Conservation (phyloP, 495 filamentous ascomycete species). For the Aspergillus taichungensis region DNA sequence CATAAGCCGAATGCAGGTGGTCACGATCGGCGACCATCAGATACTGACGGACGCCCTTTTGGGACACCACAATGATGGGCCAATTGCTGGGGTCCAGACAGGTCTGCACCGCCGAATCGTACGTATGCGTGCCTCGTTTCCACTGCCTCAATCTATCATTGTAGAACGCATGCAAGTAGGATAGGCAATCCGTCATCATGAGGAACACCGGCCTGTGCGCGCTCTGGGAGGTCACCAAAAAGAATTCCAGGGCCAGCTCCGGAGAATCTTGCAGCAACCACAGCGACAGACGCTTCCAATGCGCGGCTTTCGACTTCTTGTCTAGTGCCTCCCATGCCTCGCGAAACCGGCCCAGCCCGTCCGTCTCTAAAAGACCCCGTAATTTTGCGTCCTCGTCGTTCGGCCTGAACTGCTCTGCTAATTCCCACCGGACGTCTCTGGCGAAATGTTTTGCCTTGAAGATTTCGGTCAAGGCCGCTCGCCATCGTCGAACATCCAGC, state of each 20-base stretch:
- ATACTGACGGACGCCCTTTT: constrained; percentile 26
- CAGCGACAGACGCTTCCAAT: constrained; percentile 47
- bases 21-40: constrained; percentile 15
- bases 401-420: constrained; percentile 7
- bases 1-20: constrained; percentile 16
- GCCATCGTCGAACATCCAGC: constrained; percentile 26
- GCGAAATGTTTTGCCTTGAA: constrained; percentile 16
- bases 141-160: constrained; percentile 14
- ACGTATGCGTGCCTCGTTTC: constrained; percentile 12
- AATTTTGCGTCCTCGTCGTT: constrained; percentile 12
- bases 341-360: constrained; percentile 26
- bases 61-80: constrained; percentile 23
- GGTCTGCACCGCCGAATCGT: constrained; percentile 16
- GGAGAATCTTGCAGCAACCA: constrained; percentile 41
- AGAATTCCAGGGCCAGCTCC: constrained; percentile 32
- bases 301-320: constrained; percentile 15
- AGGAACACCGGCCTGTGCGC: constrained; percentile 34
- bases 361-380: constrained; percentile 15
- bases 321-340: constrained; percentile 31
- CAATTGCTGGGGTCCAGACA: constrained; percentile 29
- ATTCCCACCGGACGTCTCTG: constrained; percentile 7
- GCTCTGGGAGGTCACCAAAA: constrained; percentile 38
- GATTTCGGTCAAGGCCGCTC: constrained; percentile 15
- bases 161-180: constrained; percentile 30
- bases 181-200: constrained; percentile 43